Evolutionary conservation across 495 filamentous ascomycete species (phyloP), one percentile per base, ranked within the genome.

Genomic region (Neurospora tetraspora): DNA sequence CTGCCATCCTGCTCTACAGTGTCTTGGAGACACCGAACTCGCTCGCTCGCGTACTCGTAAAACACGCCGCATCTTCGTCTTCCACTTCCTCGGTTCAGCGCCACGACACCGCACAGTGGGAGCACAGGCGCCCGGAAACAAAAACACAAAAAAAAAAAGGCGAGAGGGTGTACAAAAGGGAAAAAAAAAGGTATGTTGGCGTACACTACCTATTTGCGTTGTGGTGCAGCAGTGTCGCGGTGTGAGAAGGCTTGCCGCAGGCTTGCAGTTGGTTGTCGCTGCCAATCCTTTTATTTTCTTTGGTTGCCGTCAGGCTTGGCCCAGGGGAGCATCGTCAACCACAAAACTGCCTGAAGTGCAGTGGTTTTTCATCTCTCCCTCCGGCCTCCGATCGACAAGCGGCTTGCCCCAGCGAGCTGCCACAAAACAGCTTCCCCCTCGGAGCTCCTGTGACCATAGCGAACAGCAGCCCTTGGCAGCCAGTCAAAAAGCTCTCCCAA

Each of bases 321-420:
- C 27, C 53, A 61, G 27, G 53, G 53, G 53, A 27, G 27, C 53
- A 61, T 61, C 27, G 53, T 61, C 53, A 61, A 61, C 27, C 53
- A 61, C 27, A 14, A 61, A 61, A 8, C 53, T 34, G 53, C n/a
- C n/a, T 34, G 12, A 61, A 61, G 27, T 18, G 27, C 53, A 34
- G 53, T 61, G 53, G 53, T 34, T 61, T 59, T 34, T 34, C 53
- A 34, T 61, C 53, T 34, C 37, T 39, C 70, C 43, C 53, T 61
- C 14, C 53, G 27, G 53, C 3, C 27, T 61, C 69, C 72, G 78
- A 79, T 79, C 78, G 78, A 71, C 78, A 72, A 27, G 53, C 69
- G 47, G 70, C 59, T 43, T 78, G 78, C 78, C 77, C 47, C 38
- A 75, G 73, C 65, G 18, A 77, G 71, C 34, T 71, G 27, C 72